These are phyloP conservation scores for Penicillium bialowiezense DNA, from an alignment of 495 filamentous ascomycete species.

Conservation along the genomic window DNA sequence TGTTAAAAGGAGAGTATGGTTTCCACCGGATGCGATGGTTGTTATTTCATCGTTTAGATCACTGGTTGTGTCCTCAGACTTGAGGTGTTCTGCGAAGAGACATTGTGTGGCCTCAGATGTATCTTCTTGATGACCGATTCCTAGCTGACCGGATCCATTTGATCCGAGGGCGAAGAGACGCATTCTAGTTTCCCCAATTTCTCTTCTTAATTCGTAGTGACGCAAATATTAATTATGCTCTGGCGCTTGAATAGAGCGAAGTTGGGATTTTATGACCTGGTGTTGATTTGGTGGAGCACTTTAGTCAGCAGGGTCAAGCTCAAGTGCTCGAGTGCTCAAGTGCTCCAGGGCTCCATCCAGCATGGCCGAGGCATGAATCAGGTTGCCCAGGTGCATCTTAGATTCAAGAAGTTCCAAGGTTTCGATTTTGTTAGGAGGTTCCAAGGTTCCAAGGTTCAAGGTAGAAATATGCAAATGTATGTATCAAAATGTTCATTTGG, in stretches of 20 bases:
- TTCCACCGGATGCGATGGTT: slow-evolving; percentile 71
- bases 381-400: too few relatives aligned
- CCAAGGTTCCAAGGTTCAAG: too few relatives aligned
- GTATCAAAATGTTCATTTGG: background rate
- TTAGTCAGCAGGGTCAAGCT: too few relatives aligned
- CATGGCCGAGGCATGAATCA: too few relatives aligned
- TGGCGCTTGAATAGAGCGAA: too few relatives aligned
- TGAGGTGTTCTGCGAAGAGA: slow-evolving; percentile 31
- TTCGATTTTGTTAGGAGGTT: too few relatives aligned
- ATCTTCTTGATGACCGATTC: slow-evolving; percentile 72
- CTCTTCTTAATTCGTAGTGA: background rate
- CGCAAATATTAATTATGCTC: too few relatives aligned
- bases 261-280: background rate
- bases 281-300: background rate
- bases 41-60: slow-evolving; percentile 19
- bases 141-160: slow-evolving; percentile 85
- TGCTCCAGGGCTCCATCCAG: too few relatives aligned
- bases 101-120: slow-evolving; percentile 64
- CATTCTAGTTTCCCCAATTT: slow-evolving; percentile 19
- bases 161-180: slow-evolving; percentile 82
- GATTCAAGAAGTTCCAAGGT: too few relatives aligned
- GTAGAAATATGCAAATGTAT: too few relatives aligned
- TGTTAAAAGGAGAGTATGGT: slow-evolving; percentile 76
- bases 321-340: too few relatives aligned
- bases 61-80: background rate